These are phyloP conservation scores for Phytophthora fragariaefolia DNA, from an alignment of 352 stramenopile species.

Conservation along the genomic window DNA sequence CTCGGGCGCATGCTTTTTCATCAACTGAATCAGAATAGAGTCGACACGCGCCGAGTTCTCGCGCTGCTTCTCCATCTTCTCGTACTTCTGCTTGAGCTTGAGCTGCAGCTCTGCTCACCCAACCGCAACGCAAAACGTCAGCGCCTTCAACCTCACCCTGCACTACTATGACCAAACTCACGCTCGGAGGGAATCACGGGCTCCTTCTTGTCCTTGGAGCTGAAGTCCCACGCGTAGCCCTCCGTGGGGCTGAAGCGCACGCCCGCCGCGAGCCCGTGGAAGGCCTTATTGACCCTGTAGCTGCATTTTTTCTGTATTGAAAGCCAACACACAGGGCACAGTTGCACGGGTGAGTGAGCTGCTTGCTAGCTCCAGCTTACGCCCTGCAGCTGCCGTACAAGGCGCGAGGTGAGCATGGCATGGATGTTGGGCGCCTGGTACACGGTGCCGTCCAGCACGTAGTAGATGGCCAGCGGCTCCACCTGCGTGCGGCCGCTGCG, in stretches of 20 bases:
- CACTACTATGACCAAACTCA: conserved; percentile 33
- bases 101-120: conserved; percentile 69
- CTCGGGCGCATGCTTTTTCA: conserved; percentile 89
- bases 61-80: conserved; percentile 89
- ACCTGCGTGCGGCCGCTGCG: conserved; percentile 78
- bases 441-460: conserved; percentile 86
- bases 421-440: conserved; percentile 91
- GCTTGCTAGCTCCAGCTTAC: no score
- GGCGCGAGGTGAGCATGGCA: conserved; percentile 85
- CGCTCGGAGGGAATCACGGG: conserved; percentile 86
- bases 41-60: conserved; percentile 86
- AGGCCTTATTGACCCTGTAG: conserved; percentile 86
- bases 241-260: conserved; percentile 88
- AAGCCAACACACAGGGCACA: not conserved
- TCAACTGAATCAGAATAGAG: conserved; percentile 83
- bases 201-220: conserved; percentile 84
- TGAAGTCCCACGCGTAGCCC: conserved; percentile 90
- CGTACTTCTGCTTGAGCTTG: conserved; percentile 89
- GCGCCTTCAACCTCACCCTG: not conserved
- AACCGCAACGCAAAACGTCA: not conserved
- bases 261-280: conserved; percentile 71
- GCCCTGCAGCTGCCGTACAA: conserved; percentile 66
- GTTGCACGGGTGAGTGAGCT: no score
- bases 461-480: conserved; percentile 87
- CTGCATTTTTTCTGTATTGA: conserved; percentile 89